Evolutionary conservation across 768 basidiomycete species (phyloP).

Genomic region (Mrakia blollopis): DNA sequence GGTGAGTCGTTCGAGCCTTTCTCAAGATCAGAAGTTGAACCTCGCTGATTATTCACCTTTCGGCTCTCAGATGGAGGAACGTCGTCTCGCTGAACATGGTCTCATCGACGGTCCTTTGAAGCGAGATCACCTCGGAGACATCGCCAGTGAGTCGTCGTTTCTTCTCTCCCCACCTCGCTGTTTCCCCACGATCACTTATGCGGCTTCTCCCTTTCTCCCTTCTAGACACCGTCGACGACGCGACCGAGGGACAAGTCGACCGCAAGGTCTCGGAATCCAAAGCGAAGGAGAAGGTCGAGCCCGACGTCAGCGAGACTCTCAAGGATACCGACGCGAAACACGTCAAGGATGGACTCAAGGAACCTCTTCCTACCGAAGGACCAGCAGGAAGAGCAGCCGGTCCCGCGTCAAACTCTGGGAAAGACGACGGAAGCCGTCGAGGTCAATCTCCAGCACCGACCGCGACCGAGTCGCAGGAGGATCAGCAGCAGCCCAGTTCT

Average conservation of each 20-base stretch:
- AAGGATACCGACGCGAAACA: neutral
- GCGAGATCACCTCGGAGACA: slow-evolving; percentile 25
- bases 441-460: neutral
- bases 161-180: neutral
- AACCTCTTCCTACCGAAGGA: slow-evolving; percentile 3
- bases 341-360: slow-evolving; percentile 5
- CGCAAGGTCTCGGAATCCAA: slow-evolving; percentile 2
- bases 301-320: neutral
- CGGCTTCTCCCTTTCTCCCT: neutral
- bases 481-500: neutral
- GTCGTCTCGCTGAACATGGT: slow-evolving; percentile 28
- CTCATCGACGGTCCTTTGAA: slow-evolving; percentile 30
- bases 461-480: neutral
- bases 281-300: slow-evolving; percentile 24
- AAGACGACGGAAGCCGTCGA: neutral
- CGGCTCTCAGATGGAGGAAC: slow-evolving; percentile 28
- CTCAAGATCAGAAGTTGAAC: no score
- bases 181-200: neutral
- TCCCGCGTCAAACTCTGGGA: neutral
- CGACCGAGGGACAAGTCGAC: neutral
- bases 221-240: slow-evolving; percentile 23
- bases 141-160: slow-evolving; percentile 11
- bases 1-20: neutral
- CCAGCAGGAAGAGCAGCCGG: neutral
- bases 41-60: neutral